phyloP scores from a whole-genome alignment of 2,329 filamentous ascomycete species.

The Aspergillus fumigatus region DNA sequence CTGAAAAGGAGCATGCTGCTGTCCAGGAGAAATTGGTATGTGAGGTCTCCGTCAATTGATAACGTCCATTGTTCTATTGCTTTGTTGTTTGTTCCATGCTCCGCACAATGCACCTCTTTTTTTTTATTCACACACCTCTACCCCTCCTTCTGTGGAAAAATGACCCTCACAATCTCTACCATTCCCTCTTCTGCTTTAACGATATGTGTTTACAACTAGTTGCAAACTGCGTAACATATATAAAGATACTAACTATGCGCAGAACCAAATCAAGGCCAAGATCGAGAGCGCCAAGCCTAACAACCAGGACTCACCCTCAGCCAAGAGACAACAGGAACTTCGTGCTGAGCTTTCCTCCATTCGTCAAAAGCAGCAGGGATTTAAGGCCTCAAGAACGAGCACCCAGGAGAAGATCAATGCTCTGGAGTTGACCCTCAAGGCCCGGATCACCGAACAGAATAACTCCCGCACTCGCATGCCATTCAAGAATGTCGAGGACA shows the following conservation, averaged over 20 bases:
- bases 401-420: slow-evolving; percentile 89
- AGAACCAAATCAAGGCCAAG: slow-evolving; percentile 87
- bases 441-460: slow-evolving; percentile 82
- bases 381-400: slow-evolving; percentile 74
- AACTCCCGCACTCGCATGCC: slow-evolving; percentile 70
- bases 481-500: slow-evolving; percentile 83
- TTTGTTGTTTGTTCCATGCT: slow-evolving; percentile 1
- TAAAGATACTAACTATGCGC: slow-evolving; percentile 35
- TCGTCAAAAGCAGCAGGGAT: slow-evolving; percentile 77
- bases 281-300: slow-evolving; percentile 77
- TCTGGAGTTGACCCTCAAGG: slow-evolving; percentile 83
- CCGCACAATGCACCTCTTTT: neutral
- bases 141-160: slow-evolving; percentile 1
- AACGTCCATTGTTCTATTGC: slow-evolving; percentile 1
- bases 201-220: neutral
- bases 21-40: slow-evolving; percentile 65
- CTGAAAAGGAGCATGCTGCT: slow-evolving; percentile 80
- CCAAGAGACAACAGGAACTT: slow-evolving; percentile 81
- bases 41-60: slow-evolving; percentile 3
- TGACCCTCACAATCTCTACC: neutral
- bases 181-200: neutral
- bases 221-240: slow-evolving; percentile 2
- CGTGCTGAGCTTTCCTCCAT: slow-evolving; percentile 78
- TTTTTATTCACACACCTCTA: neutral
- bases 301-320: slow-evolving; percentile 74